Evolutionary conservation across 768 basidiomycete species (phyloP).

Genomic region (Dictyophora rubrovolvata): DNA sequence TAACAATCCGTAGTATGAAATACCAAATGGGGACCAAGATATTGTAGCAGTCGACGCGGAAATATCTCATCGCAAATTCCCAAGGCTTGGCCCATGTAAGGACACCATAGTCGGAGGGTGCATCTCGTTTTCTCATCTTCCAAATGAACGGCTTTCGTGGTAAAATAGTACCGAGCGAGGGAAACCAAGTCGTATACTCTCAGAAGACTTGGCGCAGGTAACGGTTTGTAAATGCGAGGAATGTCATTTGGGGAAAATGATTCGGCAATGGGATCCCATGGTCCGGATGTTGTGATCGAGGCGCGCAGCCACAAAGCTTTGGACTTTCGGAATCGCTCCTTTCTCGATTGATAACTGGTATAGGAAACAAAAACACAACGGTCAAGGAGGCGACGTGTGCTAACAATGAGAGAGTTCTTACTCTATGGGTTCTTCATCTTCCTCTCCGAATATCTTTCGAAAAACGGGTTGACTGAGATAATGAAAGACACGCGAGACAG

Average conservation of each 20-base stretch:
- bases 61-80: conserved; percentile 1
- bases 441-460: conserved; percentile 1
- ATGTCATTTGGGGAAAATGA: not conserved
- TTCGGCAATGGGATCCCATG: conserved; percentile 2
- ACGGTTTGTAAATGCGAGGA: not conserved
- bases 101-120: not conserved
- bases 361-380: not conserved
- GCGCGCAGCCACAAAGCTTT: not conserved
- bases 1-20: not conserved
- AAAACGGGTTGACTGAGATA: not conserved
- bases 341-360: not conserved
- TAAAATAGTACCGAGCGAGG: not conserved
- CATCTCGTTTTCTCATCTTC: not conserved
- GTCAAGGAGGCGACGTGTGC: not conserved
- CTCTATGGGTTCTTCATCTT: not conserved
- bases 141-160: not conserved
- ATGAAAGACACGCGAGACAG: conserved; percentile 1
- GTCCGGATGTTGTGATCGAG: not conserved
- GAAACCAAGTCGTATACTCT: not conserved
- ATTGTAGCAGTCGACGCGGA: not conserved
- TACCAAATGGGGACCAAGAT: not conserved
- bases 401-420: not conserved
- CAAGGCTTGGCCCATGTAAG: conserved; percentile 2
- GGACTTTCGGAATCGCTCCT: not conserved
- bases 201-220: not conserved